Evolutionary conservation across 2,329 filamentous ascomycete species (phyloP).

Genomic region (Diplodia seriata): DNA sequence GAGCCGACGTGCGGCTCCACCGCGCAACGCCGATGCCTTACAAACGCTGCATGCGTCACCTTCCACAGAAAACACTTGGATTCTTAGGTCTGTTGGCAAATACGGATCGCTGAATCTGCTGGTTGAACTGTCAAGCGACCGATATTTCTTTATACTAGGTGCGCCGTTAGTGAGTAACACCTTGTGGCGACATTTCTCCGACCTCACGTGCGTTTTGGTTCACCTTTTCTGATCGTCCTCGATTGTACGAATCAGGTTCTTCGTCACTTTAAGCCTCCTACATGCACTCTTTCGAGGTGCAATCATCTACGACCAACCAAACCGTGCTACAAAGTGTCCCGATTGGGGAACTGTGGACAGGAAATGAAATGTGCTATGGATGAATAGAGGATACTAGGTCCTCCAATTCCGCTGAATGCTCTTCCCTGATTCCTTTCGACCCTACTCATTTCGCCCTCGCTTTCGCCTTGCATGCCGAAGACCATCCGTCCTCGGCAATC

Average conservation of each 20-base stretch:
- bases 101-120: not conserved
- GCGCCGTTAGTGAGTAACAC: not conserved
- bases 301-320: not conserved
- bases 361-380: not conserved
- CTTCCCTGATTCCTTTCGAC: not conserved
- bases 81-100: not conserved
- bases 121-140: not conserved
- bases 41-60: not conserved
- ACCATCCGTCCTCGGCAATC: not conserved
- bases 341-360: not conserved
- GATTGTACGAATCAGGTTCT: not conserved
- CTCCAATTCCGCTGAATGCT: not conserved
- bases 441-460: not conserved
- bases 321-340: not conserved
- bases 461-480: not conserved
- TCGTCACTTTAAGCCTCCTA: not conserved
- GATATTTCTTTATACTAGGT: not conserved
- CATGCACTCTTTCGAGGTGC: too few species aligned
- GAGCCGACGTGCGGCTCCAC: conserved; percentile 58
- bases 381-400: not conserved
- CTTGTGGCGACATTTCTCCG: not conserved
- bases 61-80: not conserved
- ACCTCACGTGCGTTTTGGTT: not conserved
- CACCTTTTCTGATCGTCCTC: not conserved
- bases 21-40: conserved; percentile 43